Base-by-base conservation (phyloP, 2,329 filamentous ascomycete species). In the Ustulina deusta region DNA sequence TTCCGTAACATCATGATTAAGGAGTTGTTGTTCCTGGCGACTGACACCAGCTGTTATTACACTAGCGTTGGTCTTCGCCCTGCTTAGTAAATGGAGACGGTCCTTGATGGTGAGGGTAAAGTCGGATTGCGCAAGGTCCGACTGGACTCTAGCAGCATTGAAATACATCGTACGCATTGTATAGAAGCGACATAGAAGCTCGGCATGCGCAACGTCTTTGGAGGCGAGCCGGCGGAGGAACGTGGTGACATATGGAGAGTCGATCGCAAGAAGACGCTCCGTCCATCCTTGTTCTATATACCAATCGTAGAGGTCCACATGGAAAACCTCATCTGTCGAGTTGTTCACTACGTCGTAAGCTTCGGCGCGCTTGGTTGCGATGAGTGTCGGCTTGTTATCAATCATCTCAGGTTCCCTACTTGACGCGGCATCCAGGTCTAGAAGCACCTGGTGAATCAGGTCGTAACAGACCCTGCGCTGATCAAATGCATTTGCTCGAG, bases 291-390 rank as follows among this genome's bases (percentile, higher is more conserved):
- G 90, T 61, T 87, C 82, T 72, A 98, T 90, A 79, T 99, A 99
- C 95, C 96, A 99, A 75, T 97, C 94, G 78, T 97, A 99, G n/a
- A 99, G 85, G 74, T 93, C 93, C 69, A 93, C 97, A 78, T 98
- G 91, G 83, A 99, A 99, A 4, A 97, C 92, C 76, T 97, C 93
- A 73, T 99, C 96, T 15, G 91, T 87, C 0, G 95, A 97, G 66
- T 87, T 88, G 76, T 97, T 93, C 74, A 99, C 94, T 2, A 97
- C 92, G 51, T 90, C 88, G 80, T 98, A 97, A 0, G 96, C 95
- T 81, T 99, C 95, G 57, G 89, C 88, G 71, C 92, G 88, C 79
- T 96, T 93, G 54, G 90, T 94, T 1, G 90, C 89, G 22, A 92
- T 87, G 13, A 93, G 80, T 0, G 93, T 94, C 58, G 88, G 87